A percentile compares a stretch with the other conserved stretches of the same genome.
Conservation (phyloP, 805 yeast genomes). For the Phaffomyces opuntiae region DNA sequence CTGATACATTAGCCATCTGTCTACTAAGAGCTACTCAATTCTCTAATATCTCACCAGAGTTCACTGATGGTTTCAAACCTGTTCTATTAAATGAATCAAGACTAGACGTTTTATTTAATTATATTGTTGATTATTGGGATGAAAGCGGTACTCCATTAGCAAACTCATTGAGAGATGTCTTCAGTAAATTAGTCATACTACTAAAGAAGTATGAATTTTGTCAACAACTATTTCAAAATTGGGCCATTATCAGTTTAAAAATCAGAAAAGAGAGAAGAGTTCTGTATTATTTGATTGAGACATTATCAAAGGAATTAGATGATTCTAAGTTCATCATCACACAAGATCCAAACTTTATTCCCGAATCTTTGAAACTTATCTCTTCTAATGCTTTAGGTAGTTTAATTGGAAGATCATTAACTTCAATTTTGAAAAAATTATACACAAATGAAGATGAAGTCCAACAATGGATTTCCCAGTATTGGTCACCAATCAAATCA, state of each 20-base stretch:
- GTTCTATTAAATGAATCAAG: conserved; percentile 13
- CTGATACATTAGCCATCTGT: conserved; percentile 65
- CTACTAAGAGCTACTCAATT: conserved; percentile 46
- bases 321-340: conserved; percentile 35
- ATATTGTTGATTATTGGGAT: conserved; percentile 61
- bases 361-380: conserved; percentile 42
- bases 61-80: conserved; percentile 3
- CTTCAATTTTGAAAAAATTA: conserved; percentile 30
- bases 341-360: conserved; percentile 39
- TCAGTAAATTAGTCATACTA: conserved; percentile 44
- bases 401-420: conserved; percentile 53
- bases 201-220: conserved; percentile 23
- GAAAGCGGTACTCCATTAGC: conserved; percentile 65
- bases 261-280: conserved; percentile 50
- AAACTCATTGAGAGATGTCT: conserved; percentile 58
- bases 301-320: conserved; percentile 39
- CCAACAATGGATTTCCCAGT: conserved; percentile 14
- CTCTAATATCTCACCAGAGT: conserved; percentile 10
- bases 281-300: conserved; percentile 53
- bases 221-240: conserved; percentile 27
- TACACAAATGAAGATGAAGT: conserved; percentile 25
- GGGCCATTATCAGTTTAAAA: conserved; percentile 40
- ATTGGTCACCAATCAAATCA: conserved; percentile 18
- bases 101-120: conserved; percentile 36
- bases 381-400: conserved; percentile 57